Base-by-base conservation (phyloP, 2,329 filamentous ascomycete species). In the Tolypocladium ovalisporum region DNA sequence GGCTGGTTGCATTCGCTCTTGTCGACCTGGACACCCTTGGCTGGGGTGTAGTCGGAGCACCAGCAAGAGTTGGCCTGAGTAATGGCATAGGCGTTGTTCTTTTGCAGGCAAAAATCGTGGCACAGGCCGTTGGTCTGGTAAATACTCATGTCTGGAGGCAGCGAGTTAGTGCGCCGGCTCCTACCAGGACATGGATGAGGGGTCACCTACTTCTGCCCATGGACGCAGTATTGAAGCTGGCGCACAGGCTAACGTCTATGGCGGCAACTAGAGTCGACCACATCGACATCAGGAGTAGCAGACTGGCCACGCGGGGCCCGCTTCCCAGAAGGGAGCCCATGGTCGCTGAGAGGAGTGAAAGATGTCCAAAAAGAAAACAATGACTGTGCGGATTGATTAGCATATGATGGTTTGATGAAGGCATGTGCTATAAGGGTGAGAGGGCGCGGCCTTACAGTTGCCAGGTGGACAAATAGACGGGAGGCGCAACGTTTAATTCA, bases 101-200 rank as follows among this genome's bases (percentile, higher is more conserved):
- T 65, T 34, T 37, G 36, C 32, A 70, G 64, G 71, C 89, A 93
- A 54, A 78, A 78, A 54, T 81, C 73, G 54, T 76, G 72, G 67
- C 89, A 93, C 15, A 84, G 78, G 35, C 88, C 88, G 63, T 89
- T 84, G 24, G 87, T 88, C 68, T 90, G 86, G 60, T 72, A 86
- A 62, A 78, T 79, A 60, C 76, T 80, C 36, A 68, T 66, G 61
- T 82, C 83, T 85, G 59, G 44, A 40, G 4, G 42, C 13, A 29
- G 34, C 4, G 19, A 4, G 44, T 57, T 24, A 56, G 17, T n/a
- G 4, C 4, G 27, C 27, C 27, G 3, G 4, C 17, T 29, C 15
- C 17, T 24, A 12, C 24, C 24, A 24, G 7, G 22, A 32, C 15
- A 27, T 27, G 5, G 7, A 8, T 19, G 27, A 12, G 7, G 8